A percentile compares a stretch with the other conserved stretches of the same genome.
Evolutionary conservation across 2,329 filamentous ascomycete species (phyloP).

Genomic region (Clarireedia sp.): DNA sequence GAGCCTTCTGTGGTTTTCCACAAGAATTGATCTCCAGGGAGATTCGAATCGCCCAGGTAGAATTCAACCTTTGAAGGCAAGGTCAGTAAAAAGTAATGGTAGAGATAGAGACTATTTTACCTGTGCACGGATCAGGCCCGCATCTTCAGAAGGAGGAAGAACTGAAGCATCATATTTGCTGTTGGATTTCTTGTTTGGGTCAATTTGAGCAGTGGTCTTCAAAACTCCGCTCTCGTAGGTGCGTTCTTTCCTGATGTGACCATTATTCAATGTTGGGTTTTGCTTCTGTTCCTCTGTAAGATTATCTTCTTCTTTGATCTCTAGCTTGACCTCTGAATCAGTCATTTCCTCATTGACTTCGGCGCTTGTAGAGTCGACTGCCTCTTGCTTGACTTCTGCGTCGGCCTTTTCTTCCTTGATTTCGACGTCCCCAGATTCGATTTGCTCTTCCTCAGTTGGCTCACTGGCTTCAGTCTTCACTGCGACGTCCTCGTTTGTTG

Average conservation of each 20-base stretch:
- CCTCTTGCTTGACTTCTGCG: conserved; percentile 5
- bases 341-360: conserved; percentile 4
- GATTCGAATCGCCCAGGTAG: conserved; percentile 89
- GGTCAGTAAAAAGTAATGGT: conserved; percentile 5
- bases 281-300: not conserved
- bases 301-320: conserved; percentile 9
- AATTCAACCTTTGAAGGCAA: conserved; percentile 66
- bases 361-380: not conserved
- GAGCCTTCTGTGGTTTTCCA: conserved; percentile 69
- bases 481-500: conserved; percentile 17
- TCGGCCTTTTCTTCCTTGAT: conserved; percentile 12
- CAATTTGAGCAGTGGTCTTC: conserved; percentile 21
- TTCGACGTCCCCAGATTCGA: conserved; percentile 2
- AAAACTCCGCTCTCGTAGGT: conserved; percentile 20
- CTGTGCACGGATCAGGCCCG: conserved; percentile 59
- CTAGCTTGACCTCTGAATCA: not conserved
- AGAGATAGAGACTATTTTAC: conserved; percentile 30
- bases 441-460: conserved; percentile 12
- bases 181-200: conserved; percentile 33
- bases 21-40: conserved; percentile 82
- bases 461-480: conserved; percentile 12
- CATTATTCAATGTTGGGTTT: not conserved
- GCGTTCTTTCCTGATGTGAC: conserved; percentile 9
- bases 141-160: conserved; percentile 51
- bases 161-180: conserved; percentile 50